Conservation (phyloP, 257 asterid species). For the Lycium ferocissimum region DNA sequence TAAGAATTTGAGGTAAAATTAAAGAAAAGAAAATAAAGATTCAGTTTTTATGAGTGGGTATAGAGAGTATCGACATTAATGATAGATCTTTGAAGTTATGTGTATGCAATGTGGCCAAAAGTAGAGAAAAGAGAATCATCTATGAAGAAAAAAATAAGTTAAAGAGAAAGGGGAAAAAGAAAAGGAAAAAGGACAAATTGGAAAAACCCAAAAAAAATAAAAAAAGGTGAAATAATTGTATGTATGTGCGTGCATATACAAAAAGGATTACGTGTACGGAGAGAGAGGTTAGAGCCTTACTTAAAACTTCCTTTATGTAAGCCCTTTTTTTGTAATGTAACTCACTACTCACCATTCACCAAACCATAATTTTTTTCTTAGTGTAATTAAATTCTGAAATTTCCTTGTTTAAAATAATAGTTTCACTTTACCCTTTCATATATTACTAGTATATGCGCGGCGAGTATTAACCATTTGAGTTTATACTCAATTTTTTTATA, state of each 20-base stretch:
- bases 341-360: not conserved
- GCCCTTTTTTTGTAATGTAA: not conserved
- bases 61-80: conserved; percentile 35
- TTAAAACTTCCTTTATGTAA: not conserved
- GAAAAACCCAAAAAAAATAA: not conserved
- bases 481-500: no score
- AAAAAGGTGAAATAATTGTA: conserved; percentile 32
- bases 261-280: conserved; percentile 41
- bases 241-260: conserved; percentile 26
- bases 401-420: no score
- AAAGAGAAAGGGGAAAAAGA: not conserved
- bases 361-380: no score
- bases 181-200: not conserved
- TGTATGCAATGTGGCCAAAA: conserved; percentile 32
- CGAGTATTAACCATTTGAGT: no score
- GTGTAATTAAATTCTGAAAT: no score
- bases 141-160: conserved; percentile 3
- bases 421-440: not conserved
- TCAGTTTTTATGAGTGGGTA: not conserved
- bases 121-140: conserved; percentile 33
- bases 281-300: conserved; percentile 5
- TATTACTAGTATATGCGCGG: no score
- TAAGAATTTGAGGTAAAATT: not conserved
- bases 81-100: conserved; percentile 34
- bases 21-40: not conserved